Conservation (phyloP, 306 rosid species). For the Arachis stenosperma region DNA sequence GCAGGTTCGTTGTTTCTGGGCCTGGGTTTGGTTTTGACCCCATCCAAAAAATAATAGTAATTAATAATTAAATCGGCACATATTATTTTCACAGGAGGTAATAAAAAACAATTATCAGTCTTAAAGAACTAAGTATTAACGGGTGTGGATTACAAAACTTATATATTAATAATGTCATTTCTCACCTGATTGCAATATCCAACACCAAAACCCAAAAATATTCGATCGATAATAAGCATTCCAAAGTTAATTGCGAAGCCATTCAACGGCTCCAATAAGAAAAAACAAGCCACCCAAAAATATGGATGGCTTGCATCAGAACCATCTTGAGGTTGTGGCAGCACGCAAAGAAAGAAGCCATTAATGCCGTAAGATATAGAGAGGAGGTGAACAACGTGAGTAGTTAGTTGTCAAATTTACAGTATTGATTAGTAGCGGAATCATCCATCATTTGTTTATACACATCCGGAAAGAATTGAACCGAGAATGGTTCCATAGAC, state of each 20-base stretch:
- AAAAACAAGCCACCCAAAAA: slow-evolving; percentile 40
- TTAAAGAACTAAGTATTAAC: no score
- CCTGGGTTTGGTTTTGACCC: no score
- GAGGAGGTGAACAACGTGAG: slow-evolving; percentile 40
- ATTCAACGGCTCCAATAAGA: slow-evolving; percentile 25
- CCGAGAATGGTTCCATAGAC: slow-evolving; percentile 33
- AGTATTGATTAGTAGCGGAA: neutral
- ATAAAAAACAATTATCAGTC: no score
- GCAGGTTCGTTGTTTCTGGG: no score
- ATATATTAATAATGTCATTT: no score
- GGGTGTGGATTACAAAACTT: no score
- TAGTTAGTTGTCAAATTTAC: slow-evolving; percentile 29
- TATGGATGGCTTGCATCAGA: slow-evolving; percentile 36
- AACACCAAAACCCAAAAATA: slow-evolving; percentile 37
- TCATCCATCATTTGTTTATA: slow-evolving; percentile 25
- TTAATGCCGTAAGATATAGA: slow-evolving; percentile 30
- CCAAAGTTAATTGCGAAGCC: slow-evolving; percentile 15
- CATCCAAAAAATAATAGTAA: no score
- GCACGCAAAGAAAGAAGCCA: slow-evolving; percentile 43
- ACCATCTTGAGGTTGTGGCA: slow-evolving; percentile 15
- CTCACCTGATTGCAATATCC: slow-evolving; percentile 43
- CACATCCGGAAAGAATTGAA: slow-evolving; percentile 28
- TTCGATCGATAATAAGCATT: slow-evolving; percentile 44
- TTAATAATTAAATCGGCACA: slow-evolving; percentile 31
- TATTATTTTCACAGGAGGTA: neutral